Evolutionary conservation across 1,284 basidiomycete species (phyloP), one percentile per base, ranked within the genome.

Genomic region (Gymnopus androsaceus): DNA sequence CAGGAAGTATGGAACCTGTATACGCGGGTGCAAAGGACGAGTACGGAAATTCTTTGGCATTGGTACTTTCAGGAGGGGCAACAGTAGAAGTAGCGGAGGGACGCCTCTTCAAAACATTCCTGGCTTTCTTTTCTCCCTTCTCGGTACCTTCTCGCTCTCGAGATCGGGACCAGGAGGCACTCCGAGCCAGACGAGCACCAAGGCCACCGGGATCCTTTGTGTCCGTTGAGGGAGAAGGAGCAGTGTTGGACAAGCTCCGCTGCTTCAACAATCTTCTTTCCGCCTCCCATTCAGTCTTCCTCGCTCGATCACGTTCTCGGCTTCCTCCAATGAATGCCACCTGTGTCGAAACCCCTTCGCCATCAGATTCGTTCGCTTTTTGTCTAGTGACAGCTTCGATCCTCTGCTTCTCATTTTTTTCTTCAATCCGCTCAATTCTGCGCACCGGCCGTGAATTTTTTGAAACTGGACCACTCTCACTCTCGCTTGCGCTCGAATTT

Each of bases 91-190:
- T 66, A 5, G 63, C 68, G 55, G 77, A 79, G 0, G 77, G 71
- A 15, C 73, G 72, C 25, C 80, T 74, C 55, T 72, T 69, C 8
- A 84, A 68, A 0, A 82, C 76, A 58, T 81, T 82, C 36, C 78
- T 75, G 11, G 60, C 62, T 52, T 62, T 67, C 55, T 64, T 62
- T 55, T 57, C 46, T 38, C 50, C 28, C 48, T 56, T 37, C 37
- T 58, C 51, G 36, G 25, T 14, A 37, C 44, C 58, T 44, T 49
- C 38, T 19, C 25, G 54, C 2, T 49, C 45, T 52, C 49, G 51
- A 21, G 50, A 56, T 57, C 48, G 47, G 1, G 54, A 50, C 48
- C 38, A 51, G 8, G 54, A 56, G 7, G 48, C 23, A 45, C 48
- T 56, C 9, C 48, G 40, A 11, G 37, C 42, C 40, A 56, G 19